Evolutionary conservation across 2,329 filamentous ascomycete genomes (phyloP), one percentile per base, ranked within the genome.

Genomic region (Penicillium sp.): DNA sequence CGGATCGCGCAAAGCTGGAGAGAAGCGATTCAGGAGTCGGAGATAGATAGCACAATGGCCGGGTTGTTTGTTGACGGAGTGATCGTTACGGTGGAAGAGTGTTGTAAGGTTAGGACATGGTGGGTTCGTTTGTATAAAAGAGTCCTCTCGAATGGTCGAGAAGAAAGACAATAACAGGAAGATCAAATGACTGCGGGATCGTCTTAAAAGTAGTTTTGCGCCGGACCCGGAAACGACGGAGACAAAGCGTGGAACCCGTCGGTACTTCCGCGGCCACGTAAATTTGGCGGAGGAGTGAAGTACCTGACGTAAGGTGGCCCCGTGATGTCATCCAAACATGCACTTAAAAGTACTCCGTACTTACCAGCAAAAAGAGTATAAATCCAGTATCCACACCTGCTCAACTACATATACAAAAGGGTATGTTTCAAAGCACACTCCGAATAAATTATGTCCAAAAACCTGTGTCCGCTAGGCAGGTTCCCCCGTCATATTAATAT

Each of bases 301-400:
- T 70, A 66, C 70, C 70, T 70, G 69, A 69, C 67, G 68, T 70
- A 70, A 71, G 53, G 40, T 38, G 30, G 28, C 22, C 33, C 26
- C 22, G 51, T 73, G 71, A 73, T 73, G 71, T 73, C 71, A 73
- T 68, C 49, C 28, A 53, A 60, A 61, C 38, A 58, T 51, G 24
- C 6, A 30, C 17, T 22, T 13, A 15, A 15, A 37, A 37, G n/a
- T 37, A 37, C 33, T 10, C 26, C 26, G 26, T 8, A 40, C 38
- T 19, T 42, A 42, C 38, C 38, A 42, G 38, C 17, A 17, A 9
- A 45, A 45, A 17, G 42, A 10, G 22, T 4, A 15, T 45, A 45
- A 45, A n/a, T 28, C 24, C 9, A 47, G 44, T 28, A 47, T 28
- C 24, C 44, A n/a, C 44, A 28, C 44, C 44, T n/a, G 4, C 13